Evolutionary conservation across 73 alveolate genomes (phyloP).

Genomic region (Paramecium sexaurelia): DNA sequence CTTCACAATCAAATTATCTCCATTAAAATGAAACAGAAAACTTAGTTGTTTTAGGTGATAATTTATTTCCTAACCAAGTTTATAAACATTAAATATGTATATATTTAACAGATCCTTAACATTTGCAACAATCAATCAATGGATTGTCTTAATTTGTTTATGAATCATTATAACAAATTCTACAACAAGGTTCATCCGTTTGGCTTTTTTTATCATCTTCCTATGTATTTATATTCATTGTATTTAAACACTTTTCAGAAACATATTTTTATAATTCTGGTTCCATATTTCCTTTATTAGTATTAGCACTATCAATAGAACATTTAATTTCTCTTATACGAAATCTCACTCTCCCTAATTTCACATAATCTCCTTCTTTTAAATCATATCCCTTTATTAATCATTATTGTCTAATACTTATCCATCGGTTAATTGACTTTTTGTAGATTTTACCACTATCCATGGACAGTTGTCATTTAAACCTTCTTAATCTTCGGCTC

Average conservation of each 20-base stretch:
- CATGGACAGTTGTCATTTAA: conserved; percentile 64
- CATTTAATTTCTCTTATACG: conserved; percentile 75
- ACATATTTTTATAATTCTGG: conserved; percentile 48
- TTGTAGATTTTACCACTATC: conserved; percentile 64
- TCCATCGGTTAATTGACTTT: conserved; percentile 31
- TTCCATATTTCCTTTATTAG: neutral
- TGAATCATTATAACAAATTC: conserved; percentile 53
- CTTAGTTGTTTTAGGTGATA: conserved; percentile 76
- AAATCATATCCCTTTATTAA: conserved; percentile 71
- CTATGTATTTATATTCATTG: neutral
- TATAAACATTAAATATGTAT: conserved; percentile 86
- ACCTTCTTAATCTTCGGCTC: conserved; percentile 55
- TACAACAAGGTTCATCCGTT: neutral
- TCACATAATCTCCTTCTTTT: conserved; percentile 80
- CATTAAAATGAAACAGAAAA: conserved; percentile 76
- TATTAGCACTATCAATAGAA: neutral
- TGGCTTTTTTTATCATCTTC: conserved; percentile 30
- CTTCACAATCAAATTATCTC: conserved; percentile 94
- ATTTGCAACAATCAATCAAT: conserved; percentile 48
- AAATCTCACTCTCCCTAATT: conserved; percentile 80
- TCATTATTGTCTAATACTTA: neutral
- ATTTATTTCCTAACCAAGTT: conserved; percentile 86
- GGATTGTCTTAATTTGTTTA: conserved; percentile 58
- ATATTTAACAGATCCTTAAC: conserved; percentile 66
- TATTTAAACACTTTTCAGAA: conserved; percentile 8